phyloP scores from a whole-genome alignment of 2,329 filamentous ascomycete species.

The Fusarium gaditjirri region DNA sequence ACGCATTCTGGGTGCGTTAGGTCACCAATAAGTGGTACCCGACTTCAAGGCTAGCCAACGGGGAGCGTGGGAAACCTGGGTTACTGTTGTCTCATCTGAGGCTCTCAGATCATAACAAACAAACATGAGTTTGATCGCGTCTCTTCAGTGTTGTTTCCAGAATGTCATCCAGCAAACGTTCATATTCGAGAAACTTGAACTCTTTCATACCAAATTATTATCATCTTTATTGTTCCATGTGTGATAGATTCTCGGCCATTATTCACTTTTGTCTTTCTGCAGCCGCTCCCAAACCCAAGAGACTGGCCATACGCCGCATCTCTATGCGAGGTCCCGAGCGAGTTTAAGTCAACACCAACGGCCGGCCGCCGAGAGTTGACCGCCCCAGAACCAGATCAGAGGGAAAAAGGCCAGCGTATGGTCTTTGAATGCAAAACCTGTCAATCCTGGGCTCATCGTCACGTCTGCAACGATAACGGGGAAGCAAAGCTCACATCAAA shows the following conservation, averaged over 20 bases:
- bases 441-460: not conserved
- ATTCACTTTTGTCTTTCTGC: slow-evolving; percentile 26
- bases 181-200: slow-evolving; percentile 3
- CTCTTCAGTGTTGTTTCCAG: slow-evolving; percentile 7
- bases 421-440: slow-evolving; percentile 1
- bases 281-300: slow-evolving; percentile 26
- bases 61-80: slow-evolving; percentile 13
- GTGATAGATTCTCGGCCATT: slow-evolving; percentile 17
- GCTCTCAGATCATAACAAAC: slow-evolving; percentile 42
- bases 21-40: slow-evolving; percentile 32
- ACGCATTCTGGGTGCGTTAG: slow-evolving; percentile 21
- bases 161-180: slow-evolving; percentile 20
- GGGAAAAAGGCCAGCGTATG: slow-evolving; percentile 3
- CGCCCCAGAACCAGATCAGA: slow-evolving; percentile 22
- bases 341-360: slow-evolving; percentile 33
- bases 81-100: slow-evolving; percentile 38
- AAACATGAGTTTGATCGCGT: slow-evolving; percentile 36
- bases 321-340: slow-evolving; percentile 38
- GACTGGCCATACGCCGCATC: slow-evolving; percentile 34
- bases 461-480: not conserved
- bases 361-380: slow-evolving; percentile 34
- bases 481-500: not conserved
- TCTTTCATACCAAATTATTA: slow-evolving; percentile 6
- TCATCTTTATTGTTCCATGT: slow-evolving; percentile 16
- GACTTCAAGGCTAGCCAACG: slow-evolving; percentile 19